Conservation (phyloP, 768 basidiomycete species). For the Mycena capillaripes region DNA sequence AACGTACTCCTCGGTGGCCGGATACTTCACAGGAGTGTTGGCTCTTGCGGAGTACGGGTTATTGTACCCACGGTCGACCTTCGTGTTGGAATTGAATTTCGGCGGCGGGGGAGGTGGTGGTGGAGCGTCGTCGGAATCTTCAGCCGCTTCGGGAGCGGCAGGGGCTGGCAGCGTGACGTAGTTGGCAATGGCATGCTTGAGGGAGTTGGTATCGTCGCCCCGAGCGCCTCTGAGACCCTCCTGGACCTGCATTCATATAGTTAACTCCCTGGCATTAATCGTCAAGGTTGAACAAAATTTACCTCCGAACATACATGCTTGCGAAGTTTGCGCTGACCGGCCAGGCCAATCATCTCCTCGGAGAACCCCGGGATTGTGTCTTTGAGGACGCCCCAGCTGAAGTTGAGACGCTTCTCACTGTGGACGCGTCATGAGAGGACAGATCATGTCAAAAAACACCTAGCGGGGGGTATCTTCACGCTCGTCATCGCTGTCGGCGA, state of each 20-base stretch:
- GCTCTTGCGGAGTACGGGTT: neutral
- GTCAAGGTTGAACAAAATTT: too few species aligned
- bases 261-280: too few species aligned
- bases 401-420: neutral
- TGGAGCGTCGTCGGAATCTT: too few species aligned
- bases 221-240: neutral
- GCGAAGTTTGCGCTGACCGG: neutral
- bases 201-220: neutral
- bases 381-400: neutral
- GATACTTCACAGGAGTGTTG: neutral
- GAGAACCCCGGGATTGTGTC: neutral
- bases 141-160: too few species aligned
- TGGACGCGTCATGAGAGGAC: too few species aligned
- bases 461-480: too few species aligned
- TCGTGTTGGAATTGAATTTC: neutral
- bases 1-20: neutral
- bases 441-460: too few species aligned
- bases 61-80: neutral
- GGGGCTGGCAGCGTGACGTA: neutral
- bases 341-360: neutral
- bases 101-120: neutral
- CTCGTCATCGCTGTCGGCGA: conserved; percentile 2
- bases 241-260: neutral
- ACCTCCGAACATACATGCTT: conserved; percentile 2
- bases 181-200: neutral